These are phyloP conservation scores for Colletotrichum sublineola DNA, from an alignment of 2,329 filamentous ascomycete species.

Conservation along the genomic window DNA sequence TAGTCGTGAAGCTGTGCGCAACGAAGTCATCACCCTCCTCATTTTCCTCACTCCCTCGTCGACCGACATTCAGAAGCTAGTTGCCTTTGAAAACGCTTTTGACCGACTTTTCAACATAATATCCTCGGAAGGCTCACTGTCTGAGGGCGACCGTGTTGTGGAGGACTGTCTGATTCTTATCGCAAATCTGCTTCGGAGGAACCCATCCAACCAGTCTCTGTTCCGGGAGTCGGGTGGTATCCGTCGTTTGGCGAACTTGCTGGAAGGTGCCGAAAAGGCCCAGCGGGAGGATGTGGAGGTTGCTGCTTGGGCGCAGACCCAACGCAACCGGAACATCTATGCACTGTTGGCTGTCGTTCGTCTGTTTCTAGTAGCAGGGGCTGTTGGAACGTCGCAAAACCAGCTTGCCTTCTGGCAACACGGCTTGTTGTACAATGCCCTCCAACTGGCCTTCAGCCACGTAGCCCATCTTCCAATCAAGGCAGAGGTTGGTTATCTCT, in stretches of 20 bases:
- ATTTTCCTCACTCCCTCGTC: constrained; percentile 90
- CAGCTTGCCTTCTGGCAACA: constrained; percentile 89
- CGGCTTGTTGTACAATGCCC: constrained; percentile 81
- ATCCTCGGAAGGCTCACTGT: constrained; percentile 82
- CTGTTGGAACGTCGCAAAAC: constrained; percentile 83
- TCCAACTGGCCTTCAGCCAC: constrained; percentile 85
- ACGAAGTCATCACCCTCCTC: constrained; percentile 88
- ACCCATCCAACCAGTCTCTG: constrained; percentile 91
- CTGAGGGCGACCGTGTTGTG: constrained; percentile 85
- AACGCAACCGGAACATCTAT: constrained; percentile 91
- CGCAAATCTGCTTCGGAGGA: constrained; percentile 88
- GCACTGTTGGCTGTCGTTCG: constrained; percentile 88
- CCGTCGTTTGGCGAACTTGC: constrained; percentile 76
- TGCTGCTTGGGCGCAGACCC: constrained; percentile 80
- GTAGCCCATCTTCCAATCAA: constrained; percentile 81
- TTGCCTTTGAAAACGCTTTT: constrained; percentile 95
- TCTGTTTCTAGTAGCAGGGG: constrained; percentile 86
- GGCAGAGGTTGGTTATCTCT: constrained; percentile 72
- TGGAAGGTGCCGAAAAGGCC: constrained; percentile 70
- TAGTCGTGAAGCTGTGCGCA: constrained; percentile 85
- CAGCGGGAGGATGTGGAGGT: constrained; percentile 70
- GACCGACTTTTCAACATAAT: constrained; percentile 88
- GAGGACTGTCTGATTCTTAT: constrained; percentile 94
- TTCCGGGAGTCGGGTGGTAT: constrained; percentile 93
- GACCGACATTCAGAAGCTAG: constrained; percentile 90